A percentile compares a stretch with the other conserved stretches of the same genome.
These are phyloP conservation scores for Tylopilus felleus DNA, from an alignment of 768 basidiomycete genomes.

Conservation along the genomic window DNA sequence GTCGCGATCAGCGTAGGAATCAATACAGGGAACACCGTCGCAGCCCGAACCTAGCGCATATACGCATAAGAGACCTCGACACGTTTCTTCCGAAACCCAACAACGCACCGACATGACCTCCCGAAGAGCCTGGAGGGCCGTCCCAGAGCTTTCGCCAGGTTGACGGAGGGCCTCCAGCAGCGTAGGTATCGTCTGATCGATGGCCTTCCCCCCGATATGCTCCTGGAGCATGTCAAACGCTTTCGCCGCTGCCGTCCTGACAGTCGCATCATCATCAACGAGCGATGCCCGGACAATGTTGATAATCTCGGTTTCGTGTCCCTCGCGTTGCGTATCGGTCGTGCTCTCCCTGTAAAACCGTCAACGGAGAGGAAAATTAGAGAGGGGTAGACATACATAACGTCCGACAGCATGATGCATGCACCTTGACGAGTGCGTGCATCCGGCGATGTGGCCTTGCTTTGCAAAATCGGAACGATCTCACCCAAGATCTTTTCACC, in stretches of 20 bases:
- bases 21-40: conserved; percentile 94
- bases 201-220: conserved; percentile 83
- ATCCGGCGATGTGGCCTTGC: conserved; percentile 59
- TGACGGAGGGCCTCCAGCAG: conserved; percentile 89
- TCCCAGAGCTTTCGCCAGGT: conserved; percentile 92
- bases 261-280: conserved; percentile 83
- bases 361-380: conserved; percentile 2
- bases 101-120: conserved; percentile 87
- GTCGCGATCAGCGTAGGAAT: conserved; percentile 88
- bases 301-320: conserved; percentile 86
- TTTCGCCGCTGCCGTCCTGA: conserved; percentile 85
- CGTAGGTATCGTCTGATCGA: conserved; percentile 96
- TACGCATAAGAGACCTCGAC: background rate
- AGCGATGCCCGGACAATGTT: conserved; percentile 77
- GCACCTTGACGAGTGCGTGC: conserved; percentile 75
- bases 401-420: conserved; percentile 81
- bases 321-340: conserved; percentile 78
- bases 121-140: conserved; percentile 85
- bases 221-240: conserved; percentile 93
- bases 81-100: background rate
- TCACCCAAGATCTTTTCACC: conserved; percentile 88
- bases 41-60: conserved; percentile 72
- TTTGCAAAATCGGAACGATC: conserved; percentile 74
- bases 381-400: conserved; percentile 57
- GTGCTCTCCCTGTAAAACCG: conserved; percentile 66